Evolutionary conservation across 768 basidiomycete species (phyloP), one percentile per base, ranked within the genome.

Genomic region (Ramaria sp.): DNA sequence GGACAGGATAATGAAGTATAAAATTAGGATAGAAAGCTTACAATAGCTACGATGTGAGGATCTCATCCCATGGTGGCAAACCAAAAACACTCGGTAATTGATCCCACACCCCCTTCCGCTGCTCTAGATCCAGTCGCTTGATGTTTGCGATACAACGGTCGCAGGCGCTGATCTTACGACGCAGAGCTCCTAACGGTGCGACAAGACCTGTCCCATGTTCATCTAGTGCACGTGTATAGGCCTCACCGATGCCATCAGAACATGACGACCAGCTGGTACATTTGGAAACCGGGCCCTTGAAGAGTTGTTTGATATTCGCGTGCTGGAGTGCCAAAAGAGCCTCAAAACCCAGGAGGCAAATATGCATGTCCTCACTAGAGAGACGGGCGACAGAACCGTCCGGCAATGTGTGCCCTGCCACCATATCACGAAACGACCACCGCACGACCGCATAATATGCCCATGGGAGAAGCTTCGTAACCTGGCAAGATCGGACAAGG

Each of bases 161-260:
- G 24, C 48, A 49, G 4, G 48, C 48, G n/a, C 10, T 33, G 27
- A 49, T 31, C 48, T 49, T 49, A 4, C 48, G 22, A 11, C 48
- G 48, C n/a, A 49, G 24, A 49, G 48, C 7, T 15, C 48, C 48
- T 6, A 49, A 20, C 15, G 48, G 48, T 9, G 48, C 48, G 10
- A 49, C 24, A n/a, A 49, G 48, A 49, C 48, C 48, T 9, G 48
- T 49, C 11, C 48, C 48, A 49, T 49, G 48, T n/a, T 49, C 48
- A 2, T 49, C 48, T 6, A 49, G 48, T n/a, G 48, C 22, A 17
- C 48, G 48, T 10, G 27, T 22, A 33, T 49, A 49, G 12, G 48
- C 48, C 7, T 49, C 48, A 10, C 3, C 9, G 48, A 49, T 49
- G 31, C 27, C 48, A 15, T 49, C 48, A 31, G 48, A 49, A 33